Evolutionary conservation across 2,329 filamentous ascomycete species (phyloP).

Genomic region (Lasiodiplodia sp.): DNA sequence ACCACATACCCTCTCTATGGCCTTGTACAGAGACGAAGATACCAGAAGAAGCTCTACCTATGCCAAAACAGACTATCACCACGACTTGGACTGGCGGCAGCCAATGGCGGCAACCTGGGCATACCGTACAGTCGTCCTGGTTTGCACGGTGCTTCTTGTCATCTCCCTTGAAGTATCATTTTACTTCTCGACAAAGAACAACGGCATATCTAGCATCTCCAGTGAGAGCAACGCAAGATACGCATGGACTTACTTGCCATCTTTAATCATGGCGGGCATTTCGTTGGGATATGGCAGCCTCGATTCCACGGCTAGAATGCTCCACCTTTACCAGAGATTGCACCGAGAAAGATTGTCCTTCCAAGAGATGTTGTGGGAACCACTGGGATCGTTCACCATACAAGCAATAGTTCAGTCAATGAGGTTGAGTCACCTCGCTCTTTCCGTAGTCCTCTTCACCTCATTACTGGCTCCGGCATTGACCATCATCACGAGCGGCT

Average conservation of each 20-base stretch:
- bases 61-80: too few relatives aligned
- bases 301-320: not conserved
- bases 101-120: not conserved
- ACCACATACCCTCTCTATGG: too few relatives aligned
- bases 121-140: not conserved
- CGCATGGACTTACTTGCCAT: not conserved
- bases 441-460: too few relatives aligned
- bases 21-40: too few relatives aligned
- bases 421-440: too few relatives aligned
- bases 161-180: not conserved
- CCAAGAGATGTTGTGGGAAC: not conserved
- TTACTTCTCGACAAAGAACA: not conserved
- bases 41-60: too few relatives aligned
- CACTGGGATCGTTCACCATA: not conserved
- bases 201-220: not conserved
- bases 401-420: not conserved
- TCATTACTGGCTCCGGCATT: too few relatives aligned
- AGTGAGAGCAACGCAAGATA: not conserved
- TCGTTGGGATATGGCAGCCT: not conserved
- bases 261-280: not conserved
- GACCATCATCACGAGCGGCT: too few relatives aligned
- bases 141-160: not conserved
- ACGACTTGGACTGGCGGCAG: too few relatives aligned
- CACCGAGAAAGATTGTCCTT: not conserved
- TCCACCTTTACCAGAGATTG: not conserved